Evolutionary conservation across 371 early-diverging fungal genomes (phyloP).

Genomic region (Mucor sp.): DNA sequence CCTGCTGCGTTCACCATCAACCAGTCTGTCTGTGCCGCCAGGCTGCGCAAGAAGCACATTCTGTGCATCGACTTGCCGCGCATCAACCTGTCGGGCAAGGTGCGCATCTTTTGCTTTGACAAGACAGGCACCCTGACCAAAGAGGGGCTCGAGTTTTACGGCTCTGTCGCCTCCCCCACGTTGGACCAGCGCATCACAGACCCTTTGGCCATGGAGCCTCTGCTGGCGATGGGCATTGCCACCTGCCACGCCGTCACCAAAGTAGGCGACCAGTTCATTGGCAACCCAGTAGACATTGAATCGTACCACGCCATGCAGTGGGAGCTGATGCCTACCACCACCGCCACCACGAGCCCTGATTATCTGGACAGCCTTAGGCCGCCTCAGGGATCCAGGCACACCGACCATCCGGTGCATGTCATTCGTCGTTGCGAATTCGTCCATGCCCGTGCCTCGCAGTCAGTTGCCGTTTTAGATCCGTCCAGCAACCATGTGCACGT

Average conservation of each 20-base stretch:
- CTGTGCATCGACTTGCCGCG: conserved; percentile 75
- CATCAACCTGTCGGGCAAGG: conserved; percentile 85
- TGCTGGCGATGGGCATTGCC: conserved; percentile 49
- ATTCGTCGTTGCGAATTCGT: conserved; percentile 91
- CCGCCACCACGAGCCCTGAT: too few species aligned
- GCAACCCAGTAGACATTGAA: conserved; percentile 89
- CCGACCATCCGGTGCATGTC: conserved; percentile 38
- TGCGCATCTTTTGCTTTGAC: conserved; percentile 88
- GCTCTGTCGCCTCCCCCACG: conserved; percentile 20
- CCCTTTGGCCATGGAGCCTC: conserved; percentile 42
- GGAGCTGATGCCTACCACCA: conserved; percentile 14
- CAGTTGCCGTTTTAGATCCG: conserved; percentile 69
- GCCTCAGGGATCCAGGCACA: conserved; percentile 7
- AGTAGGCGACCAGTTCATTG: conserved; percentile 67
- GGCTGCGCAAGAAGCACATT: conserved; percentile 60
- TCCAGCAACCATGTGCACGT: conserved; percentile 57
- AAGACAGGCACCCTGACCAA: conserved; percentile 85
- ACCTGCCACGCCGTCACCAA: conserved; percentile 79
- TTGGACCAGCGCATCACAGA: conserved; percentile 31
- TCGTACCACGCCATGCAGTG: conserved; percentile 31
- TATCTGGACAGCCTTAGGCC: conserved; percentile 28
- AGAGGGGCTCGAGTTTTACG: conserved; percentile 71
- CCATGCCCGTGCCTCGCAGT: conserved; percentile 84
- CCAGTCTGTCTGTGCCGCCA: conserved; percentile 68
- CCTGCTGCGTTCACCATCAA: conserved; percentile 76